These are phyloP conservation scores for Gaultheria prostrata DNA, from an alignment of 148 eudicot species.

Conservation along the genomic window DNA sequence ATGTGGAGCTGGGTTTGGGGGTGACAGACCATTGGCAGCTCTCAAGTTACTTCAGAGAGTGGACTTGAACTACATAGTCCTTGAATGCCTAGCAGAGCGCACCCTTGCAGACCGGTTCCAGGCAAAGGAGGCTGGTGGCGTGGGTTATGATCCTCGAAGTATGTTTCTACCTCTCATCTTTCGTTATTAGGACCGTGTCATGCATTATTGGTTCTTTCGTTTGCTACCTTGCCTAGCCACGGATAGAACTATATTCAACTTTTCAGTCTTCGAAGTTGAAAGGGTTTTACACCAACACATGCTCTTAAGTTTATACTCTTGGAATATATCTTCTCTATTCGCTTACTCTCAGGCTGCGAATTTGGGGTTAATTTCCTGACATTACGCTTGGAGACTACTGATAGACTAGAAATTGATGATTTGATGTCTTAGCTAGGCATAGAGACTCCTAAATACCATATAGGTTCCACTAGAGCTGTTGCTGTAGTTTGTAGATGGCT, in stretches of 20 bases:
- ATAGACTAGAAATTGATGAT: background rate
- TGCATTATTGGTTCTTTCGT: background rate
- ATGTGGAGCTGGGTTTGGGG: slow-evolving; percentile 97
- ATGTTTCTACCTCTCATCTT: slow-evolving; percentile 29
- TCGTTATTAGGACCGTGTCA: background rate
- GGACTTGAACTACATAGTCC: slow-evolving; percentile 78
- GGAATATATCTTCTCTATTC: background rate
- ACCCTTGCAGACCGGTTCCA: slow-evolving; percentile 80
- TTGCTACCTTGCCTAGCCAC: background rate
- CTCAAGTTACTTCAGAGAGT: slow-evolving; percentile 86
- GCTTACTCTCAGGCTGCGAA: background rate
- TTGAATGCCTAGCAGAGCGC: slow-evolving; percentile 98
- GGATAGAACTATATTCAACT: background rate
- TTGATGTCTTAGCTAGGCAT: background rate
- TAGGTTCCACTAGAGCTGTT: background rate
- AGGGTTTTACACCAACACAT: background rate
- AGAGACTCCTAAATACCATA: background rate
- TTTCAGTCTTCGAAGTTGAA: background rate
- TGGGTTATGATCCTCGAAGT: slow-evolving; percentile 92
- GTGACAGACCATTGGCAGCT: slow-evolving; percentile 93
- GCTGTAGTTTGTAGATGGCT: background rate
- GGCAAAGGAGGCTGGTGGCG: slow-evolving; percentile 65
- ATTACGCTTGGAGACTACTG: background rate
- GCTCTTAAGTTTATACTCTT: background rate
- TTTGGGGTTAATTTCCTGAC: background rate